phyloP scores from a whole-genome alignment of 257 asterid genomes.

The Nicotiana attenuata region DNA sequence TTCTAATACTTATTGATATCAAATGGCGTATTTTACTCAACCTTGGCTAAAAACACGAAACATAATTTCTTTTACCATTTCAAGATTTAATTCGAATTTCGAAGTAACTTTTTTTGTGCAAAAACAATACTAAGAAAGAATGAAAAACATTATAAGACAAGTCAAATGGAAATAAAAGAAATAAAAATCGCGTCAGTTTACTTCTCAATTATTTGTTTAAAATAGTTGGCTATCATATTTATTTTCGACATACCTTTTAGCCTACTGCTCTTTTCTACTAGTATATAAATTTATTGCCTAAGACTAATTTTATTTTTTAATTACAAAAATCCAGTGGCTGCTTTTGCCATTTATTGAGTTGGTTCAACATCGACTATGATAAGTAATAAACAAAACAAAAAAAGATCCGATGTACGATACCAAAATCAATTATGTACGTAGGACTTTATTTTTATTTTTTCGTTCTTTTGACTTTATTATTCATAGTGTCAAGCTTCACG shows the following conservation, averaged over 20 bases:
- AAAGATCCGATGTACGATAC: neutral
- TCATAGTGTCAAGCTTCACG: neutral
- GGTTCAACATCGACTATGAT: neutral
- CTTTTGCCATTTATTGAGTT: neutral
- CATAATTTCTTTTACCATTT: no score
- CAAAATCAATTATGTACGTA: no score
- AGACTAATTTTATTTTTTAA: neutral
- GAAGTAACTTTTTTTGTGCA: neutral
- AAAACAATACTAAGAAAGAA: neutral
- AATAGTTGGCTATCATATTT: neutral
- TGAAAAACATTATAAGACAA: neutral
- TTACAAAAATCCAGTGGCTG: neutral
- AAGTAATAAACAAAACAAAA: neutral
- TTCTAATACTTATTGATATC: no score
- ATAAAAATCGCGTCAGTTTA: neutral
- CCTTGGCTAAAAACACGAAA: no score
- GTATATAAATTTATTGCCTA: neutral
- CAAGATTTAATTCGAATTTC: no score
- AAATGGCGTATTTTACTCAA: no score
- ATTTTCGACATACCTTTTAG: neutral
- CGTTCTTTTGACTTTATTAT: neutral
- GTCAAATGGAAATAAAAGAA: neutral
- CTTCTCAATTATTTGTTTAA: neutral
- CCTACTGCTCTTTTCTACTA: neutral
- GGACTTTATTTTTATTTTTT: neutral